phyloP scores from a whole-genome alignment of 306 rosid genomes.

The Inga leiocalycina region DNA sequence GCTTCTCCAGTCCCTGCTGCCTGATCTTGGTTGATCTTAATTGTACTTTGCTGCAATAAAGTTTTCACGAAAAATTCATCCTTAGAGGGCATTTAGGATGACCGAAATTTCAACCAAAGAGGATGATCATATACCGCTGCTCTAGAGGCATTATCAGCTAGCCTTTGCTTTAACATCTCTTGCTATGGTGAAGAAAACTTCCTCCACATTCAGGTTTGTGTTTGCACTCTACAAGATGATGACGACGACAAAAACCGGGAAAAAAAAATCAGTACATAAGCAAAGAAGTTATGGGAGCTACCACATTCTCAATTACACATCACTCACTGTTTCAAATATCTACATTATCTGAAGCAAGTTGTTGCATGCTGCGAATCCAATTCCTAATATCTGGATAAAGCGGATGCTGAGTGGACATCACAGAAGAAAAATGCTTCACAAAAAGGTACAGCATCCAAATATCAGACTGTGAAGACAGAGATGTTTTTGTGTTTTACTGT shows the following conservation, averaged over 20 bases:
- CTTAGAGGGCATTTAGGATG: neutral
- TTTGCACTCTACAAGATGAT: constrained; percentile 75
- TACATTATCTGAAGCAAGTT: constrained; percentile 96
- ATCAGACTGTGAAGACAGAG: constrained; percentile 20
- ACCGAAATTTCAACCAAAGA: neutral
- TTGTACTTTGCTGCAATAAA: constrained; percentile 62
- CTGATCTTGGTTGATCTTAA: constrained; percentile 63
- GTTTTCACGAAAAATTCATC: neutral
- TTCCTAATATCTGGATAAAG: constrained; percentile 78
- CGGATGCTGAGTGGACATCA: constrained; percentile 23
- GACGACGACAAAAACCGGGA: neutral
- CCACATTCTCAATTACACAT: constrained; percentile 13
- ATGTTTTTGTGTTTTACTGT: constrained; percentile 53
- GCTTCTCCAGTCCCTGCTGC: constrained; percentile 53
- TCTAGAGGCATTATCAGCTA: constrained; percentile 68
- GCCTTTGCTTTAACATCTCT: constrained; percentile 89
- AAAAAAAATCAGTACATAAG: constrained; percentile 6
- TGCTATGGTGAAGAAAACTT: constrained; percentile 90
- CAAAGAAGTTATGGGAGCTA: constrained; percentile 8
- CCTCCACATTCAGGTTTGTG: constrained; percentile 89
- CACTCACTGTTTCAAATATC: constrained; percentile 91
- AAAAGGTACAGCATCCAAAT: constrained; percentile 19
- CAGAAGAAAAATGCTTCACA: constrained; percentile 15
- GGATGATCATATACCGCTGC: constrained; percentile 55
- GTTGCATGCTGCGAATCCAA: constrained; percentile 96